A percentile compares a stretch with the other conserved stretches of the same genome.
phyloP scores from a whole-genome alignment of 1,139 yeast species.

The Protomyces inundatus region DNA sequence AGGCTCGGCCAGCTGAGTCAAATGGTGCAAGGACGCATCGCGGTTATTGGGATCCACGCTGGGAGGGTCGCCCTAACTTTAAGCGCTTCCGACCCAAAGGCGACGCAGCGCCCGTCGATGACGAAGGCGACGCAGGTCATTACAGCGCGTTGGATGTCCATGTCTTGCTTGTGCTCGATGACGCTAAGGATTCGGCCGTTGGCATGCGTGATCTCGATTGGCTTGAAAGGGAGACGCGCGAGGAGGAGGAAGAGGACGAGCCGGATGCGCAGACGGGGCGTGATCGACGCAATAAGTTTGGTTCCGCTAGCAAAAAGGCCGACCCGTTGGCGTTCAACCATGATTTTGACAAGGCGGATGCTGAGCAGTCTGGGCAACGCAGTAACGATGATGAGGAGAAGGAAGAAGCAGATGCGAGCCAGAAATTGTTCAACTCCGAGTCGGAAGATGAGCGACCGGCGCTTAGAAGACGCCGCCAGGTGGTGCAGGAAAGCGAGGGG shows the following conservation, averaged over 20 bases:
- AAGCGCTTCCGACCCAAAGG: conserved; percentile 13
- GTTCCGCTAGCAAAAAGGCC: not conserved
- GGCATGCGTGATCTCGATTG: not conserved
- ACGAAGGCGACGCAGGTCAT: not conserved
- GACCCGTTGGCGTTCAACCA: not conserved
- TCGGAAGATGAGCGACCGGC: not conserved
- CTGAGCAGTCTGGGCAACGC: not conserved
- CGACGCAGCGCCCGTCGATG: not conserved
- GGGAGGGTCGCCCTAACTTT: conserved; percentile 26
- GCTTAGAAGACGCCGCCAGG: not conserved
- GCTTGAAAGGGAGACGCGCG: not conserved
- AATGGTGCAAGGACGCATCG: not conserved
- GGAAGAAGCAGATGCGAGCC: not conserved
- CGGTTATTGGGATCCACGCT: conserved; percentile 12
- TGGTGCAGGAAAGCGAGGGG: not conserved
- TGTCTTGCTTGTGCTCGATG: not conserved
- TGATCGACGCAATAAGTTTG: not conserved
- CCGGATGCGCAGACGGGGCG: not conserved
- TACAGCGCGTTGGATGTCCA: not conserved
- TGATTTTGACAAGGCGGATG: not conserved
- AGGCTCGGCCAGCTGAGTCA: not conserved
- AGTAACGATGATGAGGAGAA: not conserved
- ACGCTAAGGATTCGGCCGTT: not conserved
- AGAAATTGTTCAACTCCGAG: not conserved
- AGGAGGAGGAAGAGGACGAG: not conserved